Base-by-base conservation (phyloP, 2,329 filamentous ascomycete species). In the Scedosporium apiospermum region DNA sequence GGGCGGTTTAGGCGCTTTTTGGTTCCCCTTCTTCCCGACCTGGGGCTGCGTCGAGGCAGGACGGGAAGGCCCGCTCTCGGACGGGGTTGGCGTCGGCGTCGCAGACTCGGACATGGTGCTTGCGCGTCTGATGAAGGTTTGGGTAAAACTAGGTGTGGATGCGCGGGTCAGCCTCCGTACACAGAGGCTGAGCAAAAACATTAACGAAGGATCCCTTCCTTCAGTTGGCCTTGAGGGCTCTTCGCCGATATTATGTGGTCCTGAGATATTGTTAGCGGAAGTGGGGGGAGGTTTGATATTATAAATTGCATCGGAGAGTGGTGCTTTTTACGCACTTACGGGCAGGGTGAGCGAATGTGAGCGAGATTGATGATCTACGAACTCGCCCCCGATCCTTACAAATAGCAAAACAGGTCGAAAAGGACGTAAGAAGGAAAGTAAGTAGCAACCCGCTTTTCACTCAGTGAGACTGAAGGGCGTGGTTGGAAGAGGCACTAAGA, bases 101-200 rank as follows among this genome's bases (percentile, higher is more conserved):
- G 53, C 16, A 49, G 60, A 55, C n/a, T 55, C 60, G 14, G 60
- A 55, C 60, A 61, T 61, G 2, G 26, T 49, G 12, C 42, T 61
- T 18, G 10, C 27, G 23, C 18, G 6, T 10, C 59, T 26, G 42
- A 46, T 14, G 42, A 46, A 46, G 42, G n/a, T 46, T 14, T 14
- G n/a, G 42, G 14, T 14, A 46, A 46, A 18, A 14, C 42, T 46
- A 46, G 42, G 6, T 46, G 42, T 14, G 42, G 42, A 16, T 46
- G 42, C n/a, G 42, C 12, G 12, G 42, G 42, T 46, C n/a, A 16
- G 9, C n/a, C 12, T 16, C n/a, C 42, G 12, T 46, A 14, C 42
- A 16, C 42, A 18, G 42, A 30, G 27, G 27, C 27, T 30, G 27
- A 30, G 27, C 27, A 30, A 30, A 30, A 30, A 30, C 27, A 30